Base-by-base conservation (phyloP, 768 basidiomycete genomes). In the Leccinum subtestaceum region DNA sequence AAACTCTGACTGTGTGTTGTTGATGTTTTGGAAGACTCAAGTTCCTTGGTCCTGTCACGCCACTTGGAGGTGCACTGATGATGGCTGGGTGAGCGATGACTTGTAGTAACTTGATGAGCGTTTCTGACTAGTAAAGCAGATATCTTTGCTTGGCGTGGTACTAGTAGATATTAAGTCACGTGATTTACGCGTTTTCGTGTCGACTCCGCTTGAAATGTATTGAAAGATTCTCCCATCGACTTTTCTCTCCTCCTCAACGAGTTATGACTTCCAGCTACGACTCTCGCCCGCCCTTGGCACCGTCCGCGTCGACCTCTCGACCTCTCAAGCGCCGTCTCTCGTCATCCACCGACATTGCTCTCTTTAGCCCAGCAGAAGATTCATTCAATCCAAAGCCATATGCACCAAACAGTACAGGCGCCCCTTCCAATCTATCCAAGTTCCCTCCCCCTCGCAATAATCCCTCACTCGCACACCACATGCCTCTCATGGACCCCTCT, bases 381-480 rank as follows among this genome's bases (percentile, higher is more conserved):
- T 84, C 87, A 21, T 88, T 89, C 70, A 81, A 83, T 46, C 87
- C 87, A 47, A 79, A 76, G 47, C 86, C 87, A 8, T 89, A 88
- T 66, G 68, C 76, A n/a, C 83, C 83, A 31, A 71, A 74, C 52
- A 63, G 59, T 34, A 48, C 73, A 4, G 31, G 32, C 21, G 56
- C 75, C 21, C 10, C 50, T 4, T 45, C 51, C 29, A 60, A 61
- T 43, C 9, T 67, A 53, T 63, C 70, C 56, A 73, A 62, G 65
- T 70, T 61, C 7, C 60, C 69, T 40, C 64, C 68, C 21, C 54
- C 74, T n/a, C 73, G 76, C 57, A 67, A 56, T 51, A 71, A 69
- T 49, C 47, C 60, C 51, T 49, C 77, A 6, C 74, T 82, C 56
- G 72, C 77, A 4, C 68, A 81, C 4, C 80, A 82, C 34, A 72